Evolutionary conservation across 352 stramenopile genomes (phyloP).

Genomic region (Thraustotheca clavata): DNA sequence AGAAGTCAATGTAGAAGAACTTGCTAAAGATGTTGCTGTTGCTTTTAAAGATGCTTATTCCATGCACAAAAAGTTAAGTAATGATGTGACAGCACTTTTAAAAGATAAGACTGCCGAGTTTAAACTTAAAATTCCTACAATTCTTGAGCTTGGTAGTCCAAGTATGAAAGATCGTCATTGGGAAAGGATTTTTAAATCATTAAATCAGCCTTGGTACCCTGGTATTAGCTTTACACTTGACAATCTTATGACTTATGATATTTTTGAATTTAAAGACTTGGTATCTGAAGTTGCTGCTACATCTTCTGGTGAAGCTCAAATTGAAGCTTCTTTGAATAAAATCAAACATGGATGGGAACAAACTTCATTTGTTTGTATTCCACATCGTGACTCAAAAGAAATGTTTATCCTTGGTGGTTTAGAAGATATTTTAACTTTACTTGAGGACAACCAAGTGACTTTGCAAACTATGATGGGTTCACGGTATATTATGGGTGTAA

Average conservation of each 20-base stretch:
- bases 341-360: constrained; percentile 86
- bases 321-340: constrained; percentile 82
- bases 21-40: constrained; percentile 78
- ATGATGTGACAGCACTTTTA: constrained; percentile 80
- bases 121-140: constrained; percentile 85
- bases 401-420: constrained; percentile 87
- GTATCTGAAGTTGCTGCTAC: constrained; percentile 78
- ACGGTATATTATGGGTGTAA: constrained; percentile 86
- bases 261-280: constrained; percentile 83
- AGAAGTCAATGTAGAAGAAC: constrained; percentile 81
- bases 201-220: constrained; percentile 82
- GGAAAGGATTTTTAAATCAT: constrained; percentile 90
- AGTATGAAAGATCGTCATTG: constrained; percentile 92
- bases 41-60: constrained; percentile 86
- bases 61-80: constrained; percentile 88
- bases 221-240: constrained; percentile 85
- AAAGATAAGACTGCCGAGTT: constrained; percentile 86
- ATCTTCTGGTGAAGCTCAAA: constrained; percentile 83
- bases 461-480: constrained; percentile 91
- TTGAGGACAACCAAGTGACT: constrained; percentile 90
- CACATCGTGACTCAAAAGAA: constrained; percentile 75
- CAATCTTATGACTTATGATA: constrained; percentile 81
- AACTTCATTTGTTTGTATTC: constrained; percentile 76
- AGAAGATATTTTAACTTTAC: constrained; percentile 82
- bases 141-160: constrained; percentile 88